Evolutionary conservation across 371 early-diverging fungal species (phyloP).

Genomic region (Zychaea mexicana): DNA sequence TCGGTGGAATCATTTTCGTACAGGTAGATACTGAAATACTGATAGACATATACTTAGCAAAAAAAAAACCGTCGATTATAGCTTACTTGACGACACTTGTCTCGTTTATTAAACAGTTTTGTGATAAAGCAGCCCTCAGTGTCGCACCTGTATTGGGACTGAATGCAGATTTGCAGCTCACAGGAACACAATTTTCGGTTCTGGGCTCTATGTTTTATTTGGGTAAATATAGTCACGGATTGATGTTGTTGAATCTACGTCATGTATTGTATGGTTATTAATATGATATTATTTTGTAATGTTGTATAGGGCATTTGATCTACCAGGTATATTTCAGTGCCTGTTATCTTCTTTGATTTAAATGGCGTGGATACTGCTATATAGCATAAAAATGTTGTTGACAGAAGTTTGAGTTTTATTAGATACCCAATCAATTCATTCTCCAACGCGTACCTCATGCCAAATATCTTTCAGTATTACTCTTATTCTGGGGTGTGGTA

Average conservation of each 20-base stretch:
- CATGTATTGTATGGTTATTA: too few species aligned
- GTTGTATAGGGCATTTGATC: slow-evolving; percentile 27
- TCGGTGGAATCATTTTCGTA: slow-evolving; percentile 27
- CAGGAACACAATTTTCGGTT: slow-evolving; percentile 27
- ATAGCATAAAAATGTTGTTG: too few species aligned
- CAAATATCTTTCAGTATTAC: slow-evolving; percentile 26
- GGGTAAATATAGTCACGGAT: too few species aligned
- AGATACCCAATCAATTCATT: slow-evolving; percentile 27
- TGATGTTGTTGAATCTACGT: too few species aligned
- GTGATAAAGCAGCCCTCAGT: slow-evolving; percentile 41
- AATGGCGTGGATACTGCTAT: too few species aligned
- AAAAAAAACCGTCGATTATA: too few species aligned
- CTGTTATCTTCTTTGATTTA: too few species aligned
- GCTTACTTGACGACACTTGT: not conserved
- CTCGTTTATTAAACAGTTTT: slow-evolving; percentile 22
- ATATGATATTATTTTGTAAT: too few species aligned
- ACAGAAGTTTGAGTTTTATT: not conserved
- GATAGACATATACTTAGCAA: too few species aligned
- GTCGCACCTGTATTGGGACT: slow-evolving; percentile 39
- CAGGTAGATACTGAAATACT: slow-evolving; percentile 26
- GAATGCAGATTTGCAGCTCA: slow-evolving; percentile 20
- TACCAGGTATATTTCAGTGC: too few species aligned
- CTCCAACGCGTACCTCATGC: slow-evolving; percentile 35
- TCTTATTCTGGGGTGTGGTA: slow-evolving; percentile 36
- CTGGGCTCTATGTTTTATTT: slow-evolving; percentile 40